Conservation (phyloP, 371 early-diverging fungal genomes). For the Apophysomyces trapeziformis region DNA sequence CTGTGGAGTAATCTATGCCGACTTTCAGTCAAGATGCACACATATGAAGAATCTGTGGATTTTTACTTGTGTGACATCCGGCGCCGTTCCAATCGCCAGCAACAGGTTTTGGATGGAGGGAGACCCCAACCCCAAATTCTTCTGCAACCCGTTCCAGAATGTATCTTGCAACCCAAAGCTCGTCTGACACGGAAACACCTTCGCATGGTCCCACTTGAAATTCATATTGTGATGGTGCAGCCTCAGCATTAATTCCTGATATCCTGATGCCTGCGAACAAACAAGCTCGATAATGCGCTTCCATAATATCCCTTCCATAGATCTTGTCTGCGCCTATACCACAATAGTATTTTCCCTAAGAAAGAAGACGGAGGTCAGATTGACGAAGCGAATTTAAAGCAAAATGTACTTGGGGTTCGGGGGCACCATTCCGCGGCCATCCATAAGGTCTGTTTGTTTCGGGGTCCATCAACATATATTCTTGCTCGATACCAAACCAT, state of each 20-base stretch:
- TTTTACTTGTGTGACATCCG: constrained; percentile 46
- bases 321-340: constrained; percentile 58
- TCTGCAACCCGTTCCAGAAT: constrained; percentile 56
- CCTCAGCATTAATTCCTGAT: constrained; percentile 57
- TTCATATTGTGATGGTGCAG: constrained; percentile 59
- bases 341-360: constrained; percentile 61
- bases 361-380: not conserved
- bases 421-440: constrained; percentile 65
- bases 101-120: constrained; percentile 59
- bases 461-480: constrained; percentile 59
- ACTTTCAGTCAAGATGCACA: not conserved
- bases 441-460: constrained; percentile 58
- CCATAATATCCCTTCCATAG: constrained; percentile 65
- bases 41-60: not conserved
- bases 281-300: constrained; percentile 66
- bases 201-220: constrained; percentile 62
- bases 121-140: constrained; percentile 59
- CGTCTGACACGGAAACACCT: constrained; percentile 54
- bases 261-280: constrained; percentile 58
- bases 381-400: not conserved
- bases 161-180: constrained; percentile 56
- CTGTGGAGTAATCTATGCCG: constrained; percentile 40
- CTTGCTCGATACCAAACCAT: constrained; percentile 70
- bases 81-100: constrained; percentile 63
- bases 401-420: constrained; percentile 58